Conservation (phyloP, 2,329 filamentous ascomycete species). For the Fusarium penzigii region DNA sequence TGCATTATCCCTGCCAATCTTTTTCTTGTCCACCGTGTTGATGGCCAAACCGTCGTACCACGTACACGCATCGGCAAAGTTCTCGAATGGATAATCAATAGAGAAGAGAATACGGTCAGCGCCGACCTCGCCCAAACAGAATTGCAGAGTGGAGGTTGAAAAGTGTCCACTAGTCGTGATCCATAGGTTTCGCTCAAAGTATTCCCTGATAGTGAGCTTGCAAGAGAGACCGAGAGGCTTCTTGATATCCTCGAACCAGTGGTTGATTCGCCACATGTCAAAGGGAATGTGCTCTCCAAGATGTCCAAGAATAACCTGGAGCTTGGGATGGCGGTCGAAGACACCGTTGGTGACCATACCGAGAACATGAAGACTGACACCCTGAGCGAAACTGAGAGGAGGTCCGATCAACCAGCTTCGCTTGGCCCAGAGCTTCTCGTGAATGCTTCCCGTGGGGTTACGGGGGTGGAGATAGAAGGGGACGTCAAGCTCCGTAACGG, state of each 20-base stretch:
- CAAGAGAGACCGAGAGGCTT: conserved; percentile 49
- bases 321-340: conserved; percentile 49
- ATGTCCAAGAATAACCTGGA: conserved; percentile 50
- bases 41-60: conserved; percentile 43
- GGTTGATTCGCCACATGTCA: conserved; percentile 51
- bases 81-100: conserved; percentile 56
- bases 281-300: conserved; percentile 52
- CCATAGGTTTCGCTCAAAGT: conserved; percentile 57
- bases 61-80: conserved; percentile 41
- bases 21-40: conserved; percentile 36
- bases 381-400: conserved; percentile 59
- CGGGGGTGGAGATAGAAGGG: conserved; percentile 66
- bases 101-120: conserved; percentile 53
- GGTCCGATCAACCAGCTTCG: conserved; percentile 62
- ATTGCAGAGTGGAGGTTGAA: conserved; percentile 53
- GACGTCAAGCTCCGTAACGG: conserved; percentile 59
- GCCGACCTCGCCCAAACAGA: conserved; percentile 48
- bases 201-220: conserved; percentile 52
- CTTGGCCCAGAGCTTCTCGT: conserved; percentile 60
- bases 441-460: conserved; percentile 55
- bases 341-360: conserved; percentile 52
- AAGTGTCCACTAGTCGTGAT: conserved; percentile 60
- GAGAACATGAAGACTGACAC: conserved; percentile 58
- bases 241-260: conserved; percentile 59
- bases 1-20: conserved; percentile 46